Evolutionary conservation across 306 rosid species (phyloP).

Genomic region (Delonix regia): DNA sequence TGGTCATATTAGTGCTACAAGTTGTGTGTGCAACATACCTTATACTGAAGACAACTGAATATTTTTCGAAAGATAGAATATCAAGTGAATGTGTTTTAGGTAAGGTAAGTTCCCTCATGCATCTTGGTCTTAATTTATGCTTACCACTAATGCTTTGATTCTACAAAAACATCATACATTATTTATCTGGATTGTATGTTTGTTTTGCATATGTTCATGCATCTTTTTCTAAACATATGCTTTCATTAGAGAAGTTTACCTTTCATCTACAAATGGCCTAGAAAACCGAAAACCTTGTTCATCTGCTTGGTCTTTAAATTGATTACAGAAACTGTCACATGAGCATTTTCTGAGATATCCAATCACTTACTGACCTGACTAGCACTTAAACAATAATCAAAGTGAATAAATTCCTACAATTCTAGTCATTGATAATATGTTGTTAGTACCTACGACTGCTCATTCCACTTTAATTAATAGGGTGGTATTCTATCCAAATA

Average conservation of each 20-base stretch:
- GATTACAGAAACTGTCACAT: not conserved
- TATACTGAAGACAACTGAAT: constrained; percentile 37
- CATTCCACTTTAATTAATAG: not conserved
- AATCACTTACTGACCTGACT: not conserved
- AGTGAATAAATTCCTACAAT: not conserved
- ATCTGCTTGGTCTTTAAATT: not conserved
- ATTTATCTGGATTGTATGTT: not conserved
- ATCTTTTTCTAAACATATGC: not conserved
- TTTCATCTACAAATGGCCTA: not conserved
- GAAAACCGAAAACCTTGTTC: not conserved
- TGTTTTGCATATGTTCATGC: not conserved
- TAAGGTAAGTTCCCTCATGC: constrained; percentile 40
- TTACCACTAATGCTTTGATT: not conserved
- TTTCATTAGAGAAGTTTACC: not conserved
- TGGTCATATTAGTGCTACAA: constrained; percentile 55
- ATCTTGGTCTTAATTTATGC: not conserved
- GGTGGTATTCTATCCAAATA: not conserved
- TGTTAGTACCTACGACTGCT: not conserved
- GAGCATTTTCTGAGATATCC: not conserved
- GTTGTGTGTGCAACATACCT: constrained; percentile 63
- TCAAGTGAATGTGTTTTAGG: constrained; percentile 60
- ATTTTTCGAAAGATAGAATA: constrained; percentile 33
- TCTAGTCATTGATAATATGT: not conserved
- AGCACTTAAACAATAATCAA: not conserved
- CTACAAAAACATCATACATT: not conserved